Conservation (phyloP, 441 rosid species). For the Corymbia citriodora region DNA sequence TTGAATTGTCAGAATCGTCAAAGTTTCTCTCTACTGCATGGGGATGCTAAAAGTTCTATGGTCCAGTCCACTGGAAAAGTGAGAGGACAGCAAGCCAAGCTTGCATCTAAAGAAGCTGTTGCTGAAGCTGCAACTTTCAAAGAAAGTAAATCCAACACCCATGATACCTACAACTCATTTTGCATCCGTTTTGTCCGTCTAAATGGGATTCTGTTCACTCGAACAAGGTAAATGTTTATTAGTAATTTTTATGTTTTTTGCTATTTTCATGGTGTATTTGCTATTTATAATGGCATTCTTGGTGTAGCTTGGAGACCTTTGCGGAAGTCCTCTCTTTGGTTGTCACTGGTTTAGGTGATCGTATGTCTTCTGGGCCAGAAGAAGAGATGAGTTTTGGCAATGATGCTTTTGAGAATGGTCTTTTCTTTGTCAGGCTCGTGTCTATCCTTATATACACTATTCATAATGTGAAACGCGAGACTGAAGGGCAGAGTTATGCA, state of each 20-base stretch:
- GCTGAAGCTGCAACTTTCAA: not conserved
- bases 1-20: constrained; percentile 8
- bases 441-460: constrained; percentile 10
- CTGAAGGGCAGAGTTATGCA: constrained; percentile 8
- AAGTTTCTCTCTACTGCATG: not conserved
- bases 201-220: constrained; percentile 13
- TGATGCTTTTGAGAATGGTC: constrained; percentile 10
- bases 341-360: not conserved
- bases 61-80: not conserved
- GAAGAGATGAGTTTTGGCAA: constrained; percentile 7
- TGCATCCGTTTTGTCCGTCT: constrained; percentile 11
- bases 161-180: not conserved
- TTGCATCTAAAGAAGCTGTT: not conserved
- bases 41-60: not conserved
- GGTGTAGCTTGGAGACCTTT: constrained; percentile 10
- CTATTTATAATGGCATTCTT: not conserved
- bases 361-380: constrained; percentile 1
- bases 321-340: constrained; percentile 6
- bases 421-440: constrained; percentile 5
- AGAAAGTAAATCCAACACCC: not conserved
- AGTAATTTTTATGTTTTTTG: not conserved
- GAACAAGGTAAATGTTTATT: constrained; percentile 1
- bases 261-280: not conserved
- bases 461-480: constrained; percentile 9
- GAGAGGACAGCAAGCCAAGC: constrained; percentile 6